Base-by-base conservation (phyloP, 352 stramenopile genomes). In the Pythium phragmitis region DNA sequence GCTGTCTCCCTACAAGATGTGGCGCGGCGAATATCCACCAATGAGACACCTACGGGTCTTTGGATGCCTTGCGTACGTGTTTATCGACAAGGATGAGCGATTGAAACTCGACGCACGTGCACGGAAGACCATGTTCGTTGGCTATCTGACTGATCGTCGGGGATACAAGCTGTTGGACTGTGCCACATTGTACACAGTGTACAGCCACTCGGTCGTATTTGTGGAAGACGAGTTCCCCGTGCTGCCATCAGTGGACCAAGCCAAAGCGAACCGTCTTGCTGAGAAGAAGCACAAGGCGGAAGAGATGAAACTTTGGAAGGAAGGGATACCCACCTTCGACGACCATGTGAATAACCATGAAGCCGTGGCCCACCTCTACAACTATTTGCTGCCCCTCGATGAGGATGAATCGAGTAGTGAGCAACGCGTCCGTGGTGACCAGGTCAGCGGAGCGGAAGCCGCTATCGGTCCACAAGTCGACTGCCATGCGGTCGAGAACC, bases 1-100 rank as follows among this genome's bases (percentile, higher is more conserved):
- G 65, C 34, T 57, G 17, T 26, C 57, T 19, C 59, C 65, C n/a
- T 67, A 72, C 39, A 12, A 26, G 52, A n/a, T n/a, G n/a, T n/a
- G n/a, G n/a, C n/a, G n/a, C n/a, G n/a, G n/a, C n/a, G n/a, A n/a
- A n/a, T n/a, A n/a, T n/a, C n/a, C n/a, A n/a, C n/a, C n/a, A n/a
- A n/a, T n/a, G n/a, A n/a, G n/a, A 39, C 37, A 59, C 34, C 37
- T 59, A 37, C 52, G 52, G 36, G 52, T 59, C 12, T 48, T 48
- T 48, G 52, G 34, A 37, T 49, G 28, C 0, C 52, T 30, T 59
- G 36, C n/a, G n/a, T n/a, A n/a, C n/a, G 52, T 59, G n/a, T 59
- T 36, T n/a, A 48, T 59, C 52, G 26, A 59, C 26, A 36, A 19
- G 19, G 52, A 59, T n/a, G 52, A 59, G n/a, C 52, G 52, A 23